Evolutionary conservation across 345 rosid species (phyloP).

Genomic region (Hibiscus trionum): DNA sequence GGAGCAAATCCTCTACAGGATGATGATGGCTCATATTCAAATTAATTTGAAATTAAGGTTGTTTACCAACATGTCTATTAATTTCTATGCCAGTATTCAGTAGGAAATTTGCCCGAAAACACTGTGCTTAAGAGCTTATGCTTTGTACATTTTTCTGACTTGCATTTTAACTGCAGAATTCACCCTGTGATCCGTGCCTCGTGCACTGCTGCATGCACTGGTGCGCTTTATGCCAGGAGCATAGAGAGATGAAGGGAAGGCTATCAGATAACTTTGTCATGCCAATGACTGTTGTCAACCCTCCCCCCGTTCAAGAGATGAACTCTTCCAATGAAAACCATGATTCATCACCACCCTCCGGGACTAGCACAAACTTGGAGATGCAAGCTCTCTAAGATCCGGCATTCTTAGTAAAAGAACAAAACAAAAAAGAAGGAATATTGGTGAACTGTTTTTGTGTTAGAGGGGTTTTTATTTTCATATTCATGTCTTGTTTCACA

Average conservation of each 20-base stretch:
- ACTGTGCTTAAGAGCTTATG: not conserved
- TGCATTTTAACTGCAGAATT: conserved; percentile 43
- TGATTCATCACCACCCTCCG: conserved; percentile 31
- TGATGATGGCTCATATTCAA: not conserved
- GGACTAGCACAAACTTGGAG: conserved; percentile 43
- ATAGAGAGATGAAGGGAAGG: conserved; percentile 78
- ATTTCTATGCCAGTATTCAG: not conserved
- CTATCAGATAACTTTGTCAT: conserved; percentile 63
- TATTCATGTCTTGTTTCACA: not conserved
- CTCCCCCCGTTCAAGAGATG: conserved; percentile 91
- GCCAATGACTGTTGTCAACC: conserved; percentile 87
- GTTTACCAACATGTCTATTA: not conserved
- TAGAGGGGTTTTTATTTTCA: not conserved
- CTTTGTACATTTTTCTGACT: not conserved
- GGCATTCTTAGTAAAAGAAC: not conserved
- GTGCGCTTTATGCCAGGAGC: conserved; percentile 79
- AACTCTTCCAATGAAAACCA: conserved; percentile 36
- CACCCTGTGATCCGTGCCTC: conserved; percentile 81
- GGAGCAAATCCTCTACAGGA: not conserved
- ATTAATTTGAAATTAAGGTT: not conserved
- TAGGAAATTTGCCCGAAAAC: not conserved
- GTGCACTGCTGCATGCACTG: conserved; percentile 69
- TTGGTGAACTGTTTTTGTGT: not conserved
- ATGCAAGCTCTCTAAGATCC: conserved; percentile 44
- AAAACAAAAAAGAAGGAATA: not conserved